Evolutionary conservation across 2,329 filamentous ascomycete genomes (phyloP), one percentile per base, ranked within the genome.

Genomic region (Diaporthe caulivora): DNA sequence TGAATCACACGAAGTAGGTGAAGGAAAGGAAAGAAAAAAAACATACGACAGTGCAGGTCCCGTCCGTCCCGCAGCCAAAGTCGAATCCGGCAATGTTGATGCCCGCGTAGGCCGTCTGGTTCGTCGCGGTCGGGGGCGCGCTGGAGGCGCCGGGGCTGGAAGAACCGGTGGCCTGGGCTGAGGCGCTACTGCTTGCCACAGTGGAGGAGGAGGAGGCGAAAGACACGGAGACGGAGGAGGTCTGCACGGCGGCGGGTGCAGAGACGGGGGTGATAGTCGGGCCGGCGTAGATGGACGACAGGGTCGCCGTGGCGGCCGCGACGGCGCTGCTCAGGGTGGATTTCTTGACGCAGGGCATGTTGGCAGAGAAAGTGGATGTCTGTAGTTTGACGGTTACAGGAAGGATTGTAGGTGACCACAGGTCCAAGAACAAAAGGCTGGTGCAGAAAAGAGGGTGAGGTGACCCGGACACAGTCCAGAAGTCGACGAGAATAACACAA

Each of bases 61-160:
- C 85, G 75, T 83, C 80, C 6, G 83, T 86, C 17, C 75, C 76
- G 74, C 84, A 86, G n/a, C 85, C 84, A 74, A 87, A 87, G 73
- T 87, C 86, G 71, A 86, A 86, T 2, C 86, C 86, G 7, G 85
- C 83, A 70, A 87, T 86, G 76, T 86, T 86, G 40, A 84, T 78
- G 60, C 83, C 83, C 15, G 76, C 78, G 9, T 75, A 72, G 1
- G 71, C 55, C 5, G 71, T 75, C 29, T 70, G 64, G 26, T 72
- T 68, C 10, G 47, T 72, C 11, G 40, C 7, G 21, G 60, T 55
- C 37, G 37, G 9, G 11, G 53, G 54, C 26, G 11, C 40, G 7
- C 7, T 24, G 1, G 67, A 47, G 1, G 17, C 13, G 2, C 24
- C 21, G n/a, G n/a, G n/a, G 2, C 15, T n/a, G 40, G 53, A 29